Evolutionary conservation across 371 early-diverging fungal species (phyloP).

Genomic region (Nematocida sp.): DNA sequence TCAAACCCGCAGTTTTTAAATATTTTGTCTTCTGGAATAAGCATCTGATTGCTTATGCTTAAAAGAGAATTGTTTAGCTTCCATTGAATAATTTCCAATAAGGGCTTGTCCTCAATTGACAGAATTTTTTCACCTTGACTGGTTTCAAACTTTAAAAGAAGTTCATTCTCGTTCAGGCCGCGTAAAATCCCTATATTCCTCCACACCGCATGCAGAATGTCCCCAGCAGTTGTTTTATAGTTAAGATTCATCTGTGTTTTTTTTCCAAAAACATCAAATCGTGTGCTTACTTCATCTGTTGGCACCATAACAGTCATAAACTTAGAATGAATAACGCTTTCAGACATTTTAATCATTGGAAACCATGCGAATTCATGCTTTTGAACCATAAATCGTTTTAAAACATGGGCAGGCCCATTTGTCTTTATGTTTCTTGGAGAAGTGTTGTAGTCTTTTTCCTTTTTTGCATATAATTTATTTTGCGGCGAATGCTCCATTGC

Average conservation of each 20-base stretch:
- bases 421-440: background rate
- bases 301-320: conserved; percentile 23
- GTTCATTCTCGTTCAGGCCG: background rate
- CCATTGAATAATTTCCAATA: conserved; percentile 45
- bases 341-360: conserved; percentile 12
- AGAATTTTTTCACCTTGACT: background rate
- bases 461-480: background rate
- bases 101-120: conserved; percentile 12
- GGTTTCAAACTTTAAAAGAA: conserved; percentile 11
- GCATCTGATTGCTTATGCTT: background rate
- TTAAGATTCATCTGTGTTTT: background rate
- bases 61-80: conserved; percentile 48
- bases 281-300: conserved; percentile 17
- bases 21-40: conserved; percentile 35
- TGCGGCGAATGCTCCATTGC: background rate
- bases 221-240: conserved; percentile 35
- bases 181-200: background rate
- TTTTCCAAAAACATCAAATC: conserved; percentile 11
- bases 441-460: background rate
- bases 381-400: conserved; percentile 4
- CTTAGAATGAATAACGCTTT: conserved; percentile 7
- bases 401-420: background rate
- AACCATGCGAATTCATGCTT: background rate
- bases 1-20: conserved; percentile 32
- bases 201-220: conserved; percentile 33